Conservation (phyloP, 2,329 filamentous ascomycete genomes). For the Penicillium sp. region DNA sequence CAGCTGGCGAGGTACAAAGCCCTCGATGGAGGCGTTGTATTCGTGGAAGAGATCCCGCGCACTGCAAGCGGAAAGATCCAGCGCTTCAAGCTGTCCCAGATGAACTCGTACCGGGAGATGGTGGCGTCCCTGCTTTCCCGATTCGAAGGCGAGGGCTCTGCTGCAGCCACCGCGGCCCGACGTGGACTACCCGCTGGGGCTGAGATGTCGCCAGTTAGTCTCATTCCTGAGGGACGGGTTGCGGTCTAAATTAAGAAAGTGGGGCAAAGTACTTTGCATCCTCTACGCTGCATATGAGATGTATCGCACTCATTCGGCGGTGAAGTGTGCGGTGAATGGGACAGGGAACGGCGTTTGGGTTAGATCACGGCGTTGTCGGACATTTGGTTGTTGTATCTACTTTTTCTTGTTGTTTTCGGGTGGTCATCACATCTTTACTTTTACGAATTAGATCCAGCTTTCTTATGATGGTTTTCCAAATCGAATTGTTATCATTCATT, state of each 20-base stretch:
- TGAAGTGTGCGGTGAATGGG: background rate
- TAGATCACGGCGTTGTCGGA: background rate
- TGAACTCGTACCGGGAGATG: constrained; percentile 34
- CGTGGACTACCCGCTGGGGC: background rate
- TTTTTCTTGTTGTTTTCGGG: background rate
- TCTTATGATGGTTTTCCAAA: background rate
- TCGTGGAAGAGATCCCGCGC: constrained; percentile 43
- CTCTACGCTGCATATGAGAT: background rate
- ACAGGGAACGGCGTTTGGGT: background rate
- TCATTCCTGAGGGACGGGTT: constrained; percentile 17
- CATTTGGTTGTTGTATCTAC: background rate
- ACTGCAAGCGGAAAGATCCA: constrained; percentile 46
- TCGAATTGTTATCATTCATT: background rate
- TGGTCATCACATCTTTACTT: background rate
- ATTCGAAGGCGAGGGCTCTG: constrained; percentile 12
- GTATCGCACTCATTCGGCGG: background rate
- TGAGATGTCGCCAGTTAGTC: background rate
- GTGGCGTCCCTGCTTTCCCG: constrained; percentile 26
- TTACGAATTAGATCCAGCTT: background rate
- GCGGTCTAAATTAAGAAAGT: constrained; percentile 9
- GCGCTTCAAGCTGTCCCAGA: constrained; percentile 34
- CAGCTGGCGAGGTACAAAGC: constrained; percentile 44
- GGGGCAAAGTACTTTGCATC: background rate
- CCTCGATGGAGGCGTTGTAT: constrained; percentile 41
- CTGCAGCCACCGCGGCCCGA: background rate